Percentiles rank a stretch among this genome's conserved stretches.
phyloP scores from a whole-genome alignment of 352 stramenopile genomes.

The Globisporangium nagaii region DNA sequence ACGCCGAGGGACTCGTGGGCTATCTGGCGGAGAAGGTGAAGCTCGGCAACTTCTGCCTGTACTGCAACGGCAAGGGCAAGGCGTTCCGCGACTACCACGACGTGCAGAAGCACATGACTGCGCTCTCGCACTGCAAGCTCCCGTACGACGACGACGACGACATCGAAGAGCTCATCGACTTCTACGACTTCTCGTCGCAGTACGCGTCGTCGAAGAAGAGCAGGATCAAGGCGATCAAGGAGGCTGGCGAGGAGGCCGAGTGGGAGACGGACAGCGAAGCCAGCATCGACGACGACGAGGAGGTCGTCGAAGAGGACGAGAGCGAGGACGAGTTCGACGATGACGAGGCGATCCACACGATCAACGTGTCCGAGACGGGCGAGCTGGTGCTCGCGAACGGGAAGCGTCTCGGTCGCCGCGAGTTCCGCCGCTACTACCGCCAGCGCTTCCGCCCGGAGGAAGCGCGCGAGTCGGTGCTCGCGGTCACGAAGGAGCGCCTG shows the following conservation, averaged over 20 bases:
- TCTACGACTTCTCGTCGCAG: constrained; percentile 89
- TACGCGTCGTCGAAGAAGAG: constrained; percentile 40
- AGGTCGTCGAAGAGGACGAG: constrained; percentile 45
- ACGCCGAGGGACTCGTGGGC: constrained; percentile 86
- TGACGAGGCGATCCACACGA: constrained; percentile 35
- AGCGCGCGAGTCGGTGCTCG: constrained; percentile 63
- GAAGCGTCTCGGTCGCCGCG: constrained; percentile 79
- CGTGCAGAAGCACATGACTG: constrained; percentile 94
- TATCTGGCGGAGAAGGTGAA: constrained; percentile 97
- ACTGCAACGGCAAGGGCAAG: constrained; percentile 91
- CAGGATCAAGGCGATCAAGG: constrained; percentile 22
- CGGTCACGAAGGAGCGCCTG: constrained; percentile 72
- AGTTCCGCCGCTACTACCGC: constrained; percentile 89
- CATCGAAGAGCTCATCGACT: constrained; percentile 85
- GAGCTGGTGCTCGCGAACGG: constrained; percentile 86
- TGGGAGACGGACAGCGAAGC: constrained; percentile 81
- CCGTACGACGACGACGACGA: constrained; percentile 88
- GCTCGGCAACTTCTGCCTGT: constrained; percentile 92
- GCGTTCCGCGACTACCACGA: constrained; percentile 86
- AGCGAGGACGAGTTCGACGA: constrained; percentile 50
- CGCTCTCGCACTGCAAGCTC: constrained; percentile 89
- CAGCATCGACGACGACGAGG: constrained; percentile 69
- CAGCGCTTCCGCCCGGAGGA: constrained; percentile 84
- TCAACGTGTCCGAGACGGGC: constrained; percentile 84
- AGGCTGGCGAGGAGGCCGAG: constrained; percentile 37